Evolutionary conservation across 169 alveolate species (phyloP), one percentile per base, ranked within the genome.

Genomic region (Eimeria acervulina): DNA sequence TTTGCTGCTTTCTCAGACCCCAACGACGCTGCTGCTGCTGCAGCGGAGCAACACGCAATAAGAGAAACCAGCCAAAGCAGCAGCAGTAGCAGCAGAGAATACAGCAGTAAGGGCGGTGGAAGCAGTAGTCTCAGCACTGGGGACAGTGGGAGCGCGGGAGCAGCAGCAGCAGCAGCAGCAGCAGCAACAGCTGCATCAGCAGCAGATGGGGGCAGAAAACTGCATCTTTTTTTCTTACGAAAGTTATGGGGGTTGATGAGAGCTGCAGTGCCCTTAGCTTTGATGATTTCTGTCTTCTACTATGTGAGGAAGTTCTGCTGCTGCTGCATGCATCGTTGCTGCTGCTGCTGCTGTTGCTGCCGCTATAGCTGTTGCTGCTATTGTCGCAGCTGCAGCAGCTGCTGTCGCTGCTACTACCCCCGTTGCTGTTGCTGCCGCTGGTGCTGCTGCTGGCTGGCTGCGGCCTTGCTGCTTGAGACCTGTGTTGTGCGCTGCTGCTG

Each of bases 1-100:
- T 83, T 83, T 52, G 91, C 91, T 61, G 91, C 76, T 33, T 83
- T 83, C n/a, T 52, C 74, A 4, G 91, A 83, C 74, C 76, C 91
- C 7, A 52, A 15, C 2, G 74, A 83, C 28, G 91, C 91, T 51
- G 91, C 91, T 26, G 91, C 91, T 47, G 89, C 89, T 80, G 74
- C 74, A 26, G 74, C 74, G 0, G 90, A 66, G 23, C 76, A 83
- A 52, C 33, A 83, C 52, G 51, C 17, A 44, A 10, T 21, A 51
- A 21, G 12, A 51, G 31, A 40, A 51, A 13, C 89, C 89, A 80
- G 42, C 68, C 42, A 40, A n/a, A 80, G 40, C 44, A 80, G 68
- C 36, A 44, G 68, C 44, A 40, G 68, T 51, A 51, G 59, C 61
- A 76, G 33, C n/a, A 76, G 51, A 0, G 28, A 28, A 51, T 10